These are phyloP conservation scores for Creolimax fragrantissima DNA, from an alignment of 78 protist genomes.

Conservation along the genomic window DNA sequence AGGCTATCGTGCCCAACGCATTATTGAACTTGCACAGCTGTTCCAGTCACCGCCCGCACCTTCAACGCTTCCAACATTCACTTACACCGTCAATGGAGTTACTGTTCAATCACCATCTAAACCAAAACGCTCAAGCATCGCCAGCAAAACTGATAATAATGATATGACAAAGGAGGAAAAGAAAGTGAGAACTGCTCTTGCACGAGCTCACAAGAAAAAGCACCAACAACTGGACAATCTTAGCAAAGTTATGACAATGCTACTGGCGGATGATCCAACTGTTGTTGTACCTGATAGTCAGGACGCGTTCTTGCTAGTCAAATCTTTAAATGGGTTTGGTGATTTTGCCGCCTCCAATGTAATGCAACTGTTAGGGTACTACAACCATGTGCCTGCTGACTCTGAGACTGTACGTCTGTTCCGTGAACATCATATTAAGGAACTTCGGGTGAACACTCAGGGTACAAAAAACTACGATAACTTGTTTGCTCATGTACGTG, in stretches of 20 bases:
- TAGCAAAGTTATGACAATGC: neutral
- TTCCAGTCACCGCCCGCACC: neutral
- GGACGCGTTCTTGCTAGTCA: neutral
- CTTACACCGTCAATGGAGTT: too few relatives aligned
- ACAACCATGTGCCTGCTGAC: neutral
- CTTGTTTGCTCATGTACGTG: neutral
- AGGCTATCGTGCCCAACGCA: neutral
- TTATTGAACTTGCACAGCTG: neutral
- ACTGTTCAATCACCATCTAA: too few relatives aligned
- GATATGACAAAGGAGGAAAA: too few relatives aligned
- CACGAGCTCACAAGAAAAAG: too few relatives aligned
- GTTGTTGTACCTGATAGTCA: neutral
- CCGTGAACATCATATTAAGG: neutral
- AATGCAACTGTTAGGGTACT: neutral
- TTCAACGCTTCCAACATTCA: too few relatives aligned
- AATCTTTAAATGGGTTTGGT: neutral
- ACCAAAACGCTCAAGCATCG: too few relatives aligned
- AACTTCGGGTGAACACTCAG: neutral
- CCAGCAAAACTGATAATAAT: too few relatives aligned
- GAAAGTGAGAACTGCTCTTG: too few relatives aligned
- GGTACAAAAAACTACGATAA: neutral
- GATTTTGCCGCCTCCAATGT: neutral
- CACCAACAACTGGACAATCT: too few relatives aligned
- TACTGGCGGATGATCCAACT: neutral
- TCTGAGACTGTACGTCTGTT: neutral